Conservation (phyloP, 2,329 filamentous ascomycete species). For the Hypoxylon sp. region DNA sequence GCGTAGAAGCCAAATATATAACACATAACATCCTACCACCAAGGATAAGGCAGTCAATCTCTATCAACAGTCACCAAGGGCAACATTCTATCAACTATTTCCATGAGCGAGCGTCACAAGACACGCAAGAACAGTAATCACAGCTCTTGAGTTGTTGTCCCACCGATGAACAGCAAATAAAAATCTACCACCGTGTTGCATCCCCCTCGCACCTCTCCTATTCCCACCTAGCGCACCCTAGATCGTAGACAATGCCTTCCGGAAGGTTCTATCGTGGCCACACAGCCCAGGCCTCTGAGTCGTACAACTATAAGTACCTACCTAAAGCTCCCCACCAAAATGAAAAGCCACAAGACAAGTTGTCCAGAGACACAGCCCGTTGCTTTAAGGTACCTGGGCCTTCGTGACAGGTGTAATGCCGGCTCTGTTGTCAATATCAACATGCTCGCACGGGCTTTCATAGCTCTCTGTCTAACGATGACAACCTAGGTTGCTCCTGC, state of each 20-base stretch:
- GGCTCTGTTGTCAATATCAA: background rate
- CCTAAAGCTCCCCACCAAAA: background rate
- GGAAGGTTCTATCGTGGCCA: background rate
- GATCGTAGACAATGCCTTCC: background rate
- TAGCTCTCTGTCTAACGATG: background rate
- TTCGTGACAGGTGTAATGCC: background rate
- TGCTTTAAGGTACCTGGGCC: no score
- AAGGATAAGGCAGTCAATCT: background rate
- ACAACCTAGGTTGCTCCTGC: background rate
- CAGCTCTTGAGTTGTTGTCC: background rate
- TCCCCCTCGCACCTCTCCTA: no score
- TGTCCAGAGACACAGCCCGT: background rate
- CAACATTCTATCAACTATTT: background rate
- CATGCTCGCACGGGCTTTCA: background rate
- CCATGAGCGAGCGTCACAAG: background rate
- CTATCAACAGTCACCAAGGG: background rate
- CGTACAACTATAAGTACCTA: no score
- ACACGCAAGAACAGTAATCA: background rate
- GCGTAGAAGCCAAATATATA: no score
- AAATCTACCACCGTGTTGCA: no score
- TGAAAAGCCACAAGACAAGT: background rate
- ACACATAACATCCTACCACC: background rate
- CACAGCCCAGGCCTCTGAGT: background rate
- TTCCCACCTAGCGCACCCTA: no score
- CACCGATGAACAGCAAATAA: no score